A percentile compares a stretch with the other conserved stretches of the same genome.
Conservation (phyloP, 1,284 basidiomycete genomes). For the Trametes hirsuta region DNA sequence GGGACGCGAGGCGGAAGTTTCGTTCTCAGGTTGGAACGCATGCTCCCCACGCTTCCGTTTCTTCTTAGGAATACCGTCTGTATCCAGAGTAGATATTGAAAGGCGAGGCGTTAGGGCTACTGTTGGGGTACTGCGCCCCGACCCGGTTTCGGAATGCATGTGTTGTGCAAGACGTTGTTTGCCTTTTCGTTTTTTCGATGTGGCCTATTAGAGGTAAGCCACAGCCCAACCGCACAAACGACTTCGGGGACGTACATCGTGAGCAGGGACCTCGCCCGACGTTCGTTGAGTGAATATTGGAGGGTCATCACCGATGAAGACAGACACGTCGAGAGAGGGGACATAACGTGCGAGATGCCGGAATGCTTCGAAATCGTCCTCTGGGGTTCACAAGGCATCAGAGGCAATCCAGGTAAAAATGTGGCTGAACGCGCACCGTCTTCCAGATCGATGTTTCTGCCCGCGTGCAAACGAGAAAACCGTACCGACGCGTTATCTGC, state of each 20-base stretch:
- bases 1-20: too few species aligned
- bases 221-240: not conserved
- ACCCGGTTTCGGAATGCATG: not conserved
- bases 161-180: not conserved
- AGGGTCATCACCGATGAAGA: conserved; percentile 32
- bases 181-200: not conserved
- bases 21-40: too few species aligned
- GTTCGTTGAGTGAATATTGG: conserved; percentile 4
- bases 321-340: conserved; percentile 42
- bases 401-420: not conserved
- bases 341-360: conserved; percentile 44
- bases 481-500: conserved; percentile 42
- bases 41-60: conserved; percentile 30
- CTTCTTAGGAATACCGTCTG: conserved; percentile 26
- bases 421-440: conserved; percentile 54
- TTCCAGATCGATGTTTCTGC: conserved; percentile 62
- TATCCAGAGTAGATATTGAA: conserved; percentile 9
- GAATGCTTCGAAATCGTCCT: conserved; percentile 80
- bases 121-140: not conserved
- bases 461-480: conserved; percentile 61
- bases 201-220: not conserved
- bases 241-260: not conserved
- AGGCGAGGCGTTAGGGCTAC: not conserved
- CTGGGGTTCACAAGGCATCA: conserved; percentile 38
- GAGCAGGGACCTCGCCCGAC: not conserved